Base-by-base conservation (phyloP, 2,329 filamentous ascomycete genomes). In the Ascosphaera apis region DNA sequence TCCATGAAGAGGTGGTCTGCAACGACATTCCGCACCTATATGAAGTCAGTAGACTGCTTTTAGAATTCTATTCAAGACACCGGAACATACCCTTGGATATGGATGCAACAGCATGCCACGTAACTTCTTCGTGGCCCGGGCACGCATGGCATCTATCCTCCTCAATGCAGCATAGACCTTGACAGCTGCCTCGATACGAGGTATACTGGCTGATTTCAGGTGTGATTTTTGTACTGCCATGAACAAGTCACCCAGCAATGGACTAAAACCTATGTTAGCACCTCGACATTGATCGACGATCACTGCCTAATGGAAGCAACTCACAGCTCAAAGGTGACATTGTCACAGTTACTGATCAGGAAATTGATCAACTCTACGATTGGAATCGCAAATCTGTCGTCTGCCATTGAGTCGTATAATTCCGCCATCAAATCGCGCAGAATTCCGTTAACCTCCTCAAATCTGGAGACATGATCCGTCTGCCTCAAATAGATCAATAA, bases 151-250 rank as follows among this genome's bases (percentile, higher is more conserved):
- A 16, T 60, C 54, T n/a, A 65, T 51, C n/a, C 53, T 49, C 3
- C 71, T 69, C 17, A 92, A 56, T 1, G 71, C 72, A 2, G 73
- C 69, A 53, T 93, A 95, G 9, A 88, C 67, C 47, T 75, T 76
- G 41, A 91, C 60, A 15, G 79, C 81, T 1, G 81, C 77, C 49
- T 81, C 69, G 1, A 95, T 63, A 52, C 88, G 86, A 35, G 74
- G 69, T 31, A 92, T 69, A 50, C 81, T 88, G 15, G 76, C 72
- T 1, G 76, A 78, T 55, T 84, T 86, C 59, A 78, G 84, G 42
- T 84, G 78, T 0, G 78, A 67, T 53, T 76, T 82, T 48, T 91
- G 81, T 3, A 76, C 69, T 25, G 72, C 61, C 4, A 72, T 60
- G 40, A 83, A 81, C 2, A 92, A 56, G 4, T 53, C 62, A 40